phyloP scores from a whole-genome alignment of 202 grass and related monocot species.

The Sporobolus alterniflorus region DNA sequence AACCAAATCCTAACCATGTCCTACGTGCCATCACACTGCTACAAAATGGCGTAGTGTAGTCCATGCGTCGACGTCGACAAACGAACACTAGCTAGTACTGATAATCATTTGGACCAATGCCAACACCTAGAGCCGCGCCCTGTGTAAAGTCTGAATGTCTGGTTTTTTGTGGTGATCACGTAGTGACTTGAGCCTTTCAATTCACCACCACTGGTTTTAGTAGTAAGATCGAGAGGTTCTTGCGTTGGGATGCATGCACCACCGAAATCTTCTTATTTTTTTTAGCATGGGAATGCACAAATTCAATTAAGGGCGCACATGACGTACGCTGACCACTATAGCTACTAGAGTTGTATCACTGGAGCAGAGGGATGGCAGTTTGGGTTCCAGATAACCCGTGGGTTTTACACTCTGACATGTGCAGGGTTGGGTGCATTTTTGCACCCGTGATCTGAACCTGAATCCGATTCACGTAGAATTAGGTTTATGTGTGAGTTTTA shows the following conservation, averaged over 20 bases:
- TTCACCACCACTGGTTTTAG: neutral
- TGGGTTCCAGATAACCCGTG: too few relatives aligned
- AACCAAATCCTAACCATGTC: neutral
- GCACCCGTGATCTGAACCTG: too few relatives aligned
- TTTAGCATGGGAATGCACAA: constrained; percentile 49
- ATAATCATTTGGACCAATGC: constrained; percentile 50
- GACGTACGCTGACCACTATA: constrained; percentile 9
- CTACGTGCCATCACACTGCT: neutral
- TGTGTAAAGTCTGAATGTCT: constrained; percentile 60
- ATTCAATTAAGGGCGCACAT: constrained; percentile 47
- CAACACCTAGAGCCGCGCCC: constrained; percentile 47
- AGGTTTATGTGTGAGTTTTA: too few relatives aligned
- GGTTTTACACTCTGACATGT: too few relatives aligned
- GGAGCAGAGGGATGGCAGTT: too few relatives aligned
- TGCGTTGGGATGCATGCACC: constrained; percentile 50
- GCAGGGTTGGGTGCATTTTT: too few relatives aligned
- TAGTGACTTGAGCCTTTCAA: neutral
- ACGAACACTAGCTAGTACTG: too few relatives aligned
- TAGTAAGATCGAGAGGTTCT: constrained; percentile 22
- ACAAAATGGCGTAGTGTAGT: too few relatives aligned
- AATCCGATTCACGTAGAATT: too few relatives aligned
- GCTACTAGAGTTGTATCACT: too few relatives aligned
- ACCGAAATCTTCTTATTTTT: constrained; percentile 10
- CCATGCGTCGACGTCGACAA: neutral
- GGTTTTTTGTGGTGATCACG: constrained; percentile 15